Evolutionary conservation across 768 basidiomycete genomes (phyloP).

Genomic region (Suillus subaureus): DNA sequence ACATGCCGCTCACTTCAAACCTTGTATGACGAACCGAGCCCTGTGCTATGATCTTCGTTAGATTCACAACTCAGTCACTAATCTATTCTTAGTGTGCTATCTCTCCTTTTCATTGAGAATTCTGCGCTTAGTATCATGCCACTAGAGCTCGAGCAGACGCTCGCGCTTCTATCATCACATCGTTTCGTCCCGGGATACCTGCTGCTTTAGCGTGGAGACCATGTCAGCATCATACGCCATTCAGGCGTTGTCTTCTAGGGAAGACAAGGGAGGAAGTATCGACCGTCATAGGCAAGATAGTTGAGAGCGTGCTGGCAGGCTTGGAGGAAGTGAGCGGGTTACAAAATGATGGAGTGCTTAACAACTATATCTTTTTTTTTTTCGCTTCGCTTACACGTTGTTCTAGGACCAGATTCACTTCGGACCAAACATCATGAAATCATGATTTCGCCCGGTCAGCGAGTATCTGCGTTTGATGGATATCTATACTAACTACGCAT

Average conservation of each 20-base stretch:
- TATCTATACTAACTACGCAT: not conserved
- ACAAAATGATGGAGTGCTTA: slow-evolving; percentile 58
- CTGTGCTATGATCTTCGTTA: too few relatives aligned
- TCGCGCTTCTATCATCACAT: slow-evolving; percentile 75
- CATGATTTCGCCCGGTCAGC: slow-evolving; percentile 90
- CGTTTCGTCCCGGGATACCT: slow-evolving; percentile 87
- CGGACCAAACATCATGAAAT: slow-evolving; percentile 90
- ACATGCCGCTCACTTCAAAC: too few relatives aligned
- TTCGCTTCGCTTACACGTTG: not conserved
- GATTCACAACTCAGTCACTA: too few relatives aligned
- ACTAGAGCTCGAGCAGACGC: slow-evolving; percentile 80
- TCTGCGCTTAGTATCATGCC: slow-evolving; percentile 48
- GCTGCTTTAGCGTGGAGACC: slow-evolving; percentile 72
- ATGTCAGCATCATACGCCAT: slow-evolving; percentile 79
- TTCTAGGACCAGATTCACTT: slow-evolving; percentile 82
- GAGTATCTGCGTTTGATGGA: not conserved
- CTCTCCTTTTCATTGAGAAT: too few relatives aligned
- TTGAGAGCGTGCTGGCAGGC: slow-evolving; percentile 76
- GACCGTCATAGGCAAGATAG: slow-evolving; percentile 70
- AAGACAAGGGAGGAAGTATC: slow-evolving; percentile 78
- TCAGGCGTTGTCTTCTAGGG: slow-evolving; percentile 87
- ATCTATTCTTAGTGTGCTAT: too few relatives aligned
- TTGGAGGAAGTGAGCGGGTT: slow-evolving; percentile 74
- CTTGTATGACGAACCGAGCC: too few relatives aligned
- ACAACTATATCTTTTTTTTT: too few relatives aligned